Conservation (phyloP, 2,329 filamentous ascomycete species). For the Cercospora sp. region DNA sequence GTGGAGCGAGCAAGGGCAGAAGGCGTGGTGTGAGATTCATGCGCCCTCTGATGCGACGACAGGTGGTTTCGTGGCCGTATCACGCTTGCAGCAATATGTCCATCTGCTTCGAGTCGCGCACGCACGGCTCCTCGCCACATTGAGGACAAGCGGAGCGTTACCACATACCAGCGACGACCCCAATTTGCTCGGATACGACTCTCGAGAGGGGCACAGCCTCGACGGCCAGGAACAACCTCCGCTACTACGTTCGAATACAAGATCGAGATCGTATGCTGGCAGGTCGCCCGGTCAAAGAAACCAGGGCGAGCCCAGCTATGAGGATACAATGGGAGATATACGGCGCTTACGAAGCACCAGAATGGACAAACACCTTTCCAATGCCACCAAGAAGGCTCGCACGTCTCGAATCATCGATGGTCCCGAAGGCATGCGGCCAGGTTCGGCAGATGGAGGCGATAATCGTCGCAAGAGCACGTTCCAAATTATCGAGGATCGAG, state of each 20-base stretch:
- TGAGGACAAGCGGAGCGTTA: constrained; percentile 79
- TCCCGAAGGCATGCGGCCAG: constrained; percentile 71
- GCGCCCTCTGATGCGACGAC: constrained; percentile 56
- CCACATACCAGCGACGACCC: constrained; percentile 72
- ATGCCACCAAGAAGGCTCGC: constrained; percentile 85
- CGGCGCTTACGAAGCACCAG: constrained; percentile 87
- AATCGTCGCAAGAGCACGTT: constrained; percentile 48
- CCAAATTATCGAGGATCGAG: constrained; percentile 78
- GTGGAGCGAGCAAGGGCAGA: constrained; percentile 67
- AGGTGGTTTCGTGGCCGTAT: constrained; percentile 70
- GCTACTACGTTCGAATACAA: constrained; percentile 63
- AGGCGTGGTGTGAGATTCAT: constrained; percentile 63
- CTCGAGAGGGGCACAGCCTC: constrained; percentile 61
- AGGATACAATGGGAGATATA: constrained; percentile 95
- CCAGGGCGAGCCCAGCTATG: constrained; percentile 71
- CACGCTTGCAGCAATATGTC: constrained; percentile 89
- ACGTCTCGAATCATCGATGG: constrained; percentile 92
- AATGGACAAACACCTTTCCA: constrained; percentile 90
- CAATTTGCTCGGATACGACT: constrained; percentile 66
- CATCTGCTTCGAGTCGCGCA: constrained; percentile 90
- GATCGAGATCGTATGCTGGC: constrained; percentile 73
- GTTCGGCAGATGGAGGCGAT: constrained; percentile 63
- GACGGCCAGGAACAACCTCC: constrained; percentile 52
- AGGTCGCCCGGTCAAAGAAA: constrained; percentile 56
- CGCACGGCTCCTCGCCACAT: constrained; percentile 81